Base-by-base conservation (phyloP, 2,329 filamentous ascomycete species). In the Trichoderma citrinoviride region DNA sequence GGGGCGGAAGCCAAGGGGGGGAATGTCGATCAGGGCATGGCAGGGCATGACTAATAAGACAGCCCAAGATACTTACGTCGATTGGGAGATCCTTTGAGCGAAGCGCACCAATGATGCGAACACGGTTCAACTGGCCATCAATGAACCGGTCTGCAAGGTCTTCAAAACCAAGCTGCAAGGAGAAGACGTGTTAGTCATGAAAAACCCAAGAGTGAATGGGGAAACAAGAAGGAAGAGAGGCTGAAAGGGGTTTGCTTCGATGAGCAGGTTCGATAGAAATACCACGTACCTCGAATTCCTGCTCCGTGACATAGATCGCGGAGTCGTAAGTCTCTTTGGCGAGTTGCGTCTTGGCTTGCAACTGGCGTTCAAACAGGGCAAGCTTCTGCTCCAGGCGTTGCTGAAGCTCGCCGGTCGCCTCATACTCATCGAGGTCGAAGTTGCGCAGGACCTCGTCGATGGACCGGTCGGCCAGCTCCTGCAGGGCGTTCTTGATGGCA, bases 391-490 rank as follows among this genome's bases (percentile, higher is more conserved):
- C 70, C 47, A 77, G 71, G 43, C 71, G 75, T 41, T 66, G 60
- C 53, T 75, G 68, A 14, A 92, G 80, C 66, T 85, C 79, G 74
- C 10, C 77, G 69, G 73, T 85, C 86, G 71, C 88, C 85, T 7
- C 80, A 77, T 14, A 81, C 81, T 67, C 83, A 74, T 71, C 83
- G 81, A 75, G 79, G 8, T 83, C 76, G 7, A 83, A 79, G 58
- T 86, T 80, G 55, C 82, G 78, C 67, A 86, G 79, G 65, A 90
- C 76, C 65, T 83, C 80, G 55, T 86, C 83, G 65, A 89, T 76
- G 58, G 79, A 83, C 40, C 86, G 82, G 61, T 86, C 83, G 19
- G 87, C 87, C 21, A 92, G 79, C 71, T 90, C 87, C 65, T 87
- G 85, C 15, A 90, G 79, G 10, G 87, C 82, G 17, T 85, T 84